Evolutionary conservation across 2,329 filamentous ascomycete species (phyloP).

Genomic region (Ambrosiella cleistominuta): DNA sequence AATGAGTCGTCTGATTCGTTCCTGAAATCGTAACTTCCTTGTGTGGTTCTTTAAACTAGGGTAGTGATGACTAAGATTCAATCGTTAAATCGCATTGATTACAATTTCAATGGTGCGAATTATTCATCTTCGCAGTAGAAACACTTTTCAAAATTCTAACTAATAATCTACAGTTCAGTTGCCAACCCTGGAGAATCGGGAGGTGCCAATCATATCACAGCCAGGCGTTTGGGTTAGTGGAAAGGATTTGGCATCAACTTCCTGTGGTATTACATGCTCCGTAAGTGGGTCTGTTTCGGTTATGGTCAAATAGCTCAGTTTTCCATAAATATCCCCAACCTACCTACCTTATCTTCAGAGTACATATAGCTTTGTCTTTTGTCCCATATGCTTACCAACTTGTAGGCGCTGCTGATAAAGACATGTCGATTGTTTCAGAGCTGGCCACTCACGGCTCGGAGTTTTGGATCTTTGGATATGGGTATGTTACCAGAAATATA

Average conservation of each 20-base stretch:
- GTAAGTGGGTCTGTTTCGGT: neutral
- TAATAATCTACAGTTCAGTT: neutral
- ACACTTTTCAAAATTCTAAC: neutral
- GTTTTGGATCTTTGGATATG: conserved; percentile 96
- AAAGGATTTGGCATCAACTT: too few relatives aligned
- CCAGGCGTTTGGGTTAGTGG: too few relatives aligned
- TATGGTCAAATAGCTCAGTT: neutral
- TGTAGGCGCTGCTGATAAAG: neutral
- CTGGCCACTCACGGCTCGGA: conserved; percentile 32
- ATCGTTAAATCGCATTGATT: too few relatives aligned
- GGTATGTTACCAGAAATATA: conserved; percentile 34
- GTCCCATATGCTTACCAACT: neutral
- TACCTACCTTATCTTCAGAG: too few relatives aligned
- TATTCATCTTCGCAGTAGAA: too few relatives aligned
- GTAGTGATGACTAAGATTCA: neutral
- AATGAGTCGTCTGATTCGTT: neutral
- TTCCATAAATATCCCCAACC: neutral
- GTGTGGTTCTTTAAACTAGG: neutral
- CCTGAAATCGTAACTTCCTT: neutral
- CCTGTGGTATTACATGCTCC: neutral
- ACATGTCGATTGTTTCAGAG: conserved; percentile 22
- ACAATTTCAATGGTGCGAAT: too few relatives aligned
- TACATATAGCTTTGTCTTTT: too few relatives aligned
- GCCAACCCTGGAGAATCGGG: neutral
- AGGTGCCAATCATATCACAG: too few relatives aligned